Evolutionary conservation across 441 rosid species (phyloP), one percentile per base, ranked within the genome.

Genomic region (Arabidopsis lyrata): DNA sequence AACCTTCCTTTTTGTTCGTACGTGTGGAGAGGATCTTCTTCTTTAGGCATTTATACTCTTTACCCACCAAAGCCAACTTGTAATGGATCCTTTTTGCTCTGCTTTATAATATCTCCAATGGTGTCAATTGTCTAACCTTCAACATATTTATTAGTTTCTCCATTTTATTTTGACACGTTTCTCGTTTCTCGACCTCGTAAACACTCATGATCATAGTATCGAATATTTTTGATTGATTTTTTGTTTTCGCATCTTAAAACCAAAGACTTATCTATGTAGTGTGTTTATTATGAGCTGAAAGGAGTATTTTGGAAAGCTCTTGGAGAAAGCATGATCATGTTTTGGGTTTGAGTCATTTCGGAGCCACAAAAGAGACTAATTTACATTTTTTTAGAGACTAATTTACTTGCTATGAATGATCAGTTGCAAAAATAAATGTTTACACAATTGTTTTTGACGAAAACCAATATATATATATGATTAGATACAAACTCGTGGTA

Each of bases 1-100:
- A 81, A 83, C 77, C 77, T 78, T 77, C 69, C 76, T 29, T 68
- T 76, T 67, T 52, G n/a, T 16, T n/a, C 80, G 70, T 82, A 83
- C 89, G 82, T 80, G 84, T 80, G 68, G 48, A 35, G 57, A 64
- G 24, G 44, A 49, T 64, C 68, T 57, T 39, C 56, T 14, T 38
- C 47, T 58, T 80, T 73, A 31, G 44, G 57, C 63, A 78, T 78
- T 82, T 73, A 80, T 61, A 48, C 57, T 65, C 76, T 49, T 49
- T 66, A 50, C 61, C 72, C 38, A 70, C 77, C 59, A 59, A 56
- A 67, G 27, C 72, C 55, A 66, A 63, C 70, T 61, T 76, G 67
- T 50, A 59, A 77, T 68, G 70, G 45, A 20, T 68, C 70, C 27
- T 44, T 60, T 60, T 75, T 68, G 35, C 63, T 44, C 32, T 61